Conservation (phyloP, 108 stramenopile genomes). For the Halocafeteria seosinensis region DNA sequence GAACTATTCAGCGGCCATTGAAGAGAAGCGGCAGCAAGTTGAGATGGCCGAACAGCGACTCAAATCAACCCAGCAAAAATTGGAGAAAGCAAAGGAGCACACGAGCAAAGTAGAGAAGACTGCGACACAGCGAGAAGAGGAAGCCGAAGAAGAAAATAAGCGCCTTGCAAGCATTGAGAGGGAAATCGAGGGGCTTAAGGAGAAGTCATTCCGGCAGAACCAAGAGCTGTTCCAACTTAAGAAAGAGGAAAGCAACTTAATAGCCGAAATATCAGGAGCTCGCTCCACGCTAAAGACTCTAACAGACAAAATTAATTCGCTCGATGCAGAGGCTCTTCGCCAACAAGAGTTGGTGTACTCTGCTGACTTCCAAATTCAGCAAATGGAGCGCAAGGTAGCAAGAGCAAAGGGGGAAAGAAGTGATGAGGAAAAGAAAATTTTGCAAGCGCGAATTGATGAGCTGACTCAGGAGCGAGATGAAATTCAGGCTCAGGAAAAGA, state of each 20-base stretch:
- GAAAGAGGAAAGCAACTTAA: conserved; percentile 45
- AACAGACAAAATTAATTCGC: conserved; percentile 29
- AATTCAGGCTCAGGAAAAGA: conserved; percentile 15
- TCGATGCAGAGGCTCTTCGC: conserved; percentile 42
- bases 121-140: conserved; percentile 40
- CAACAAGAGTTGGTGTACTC: conserved; percentile 59
- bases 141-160: conserved; percentile 28
- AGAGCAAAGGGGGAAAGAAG: conserved; percentile 56
- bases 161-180: conserved; percentile 35
- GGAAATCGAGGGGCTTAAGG: conserved; percentile 29
- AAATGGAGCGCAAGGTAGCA: conserved; percentile 57
- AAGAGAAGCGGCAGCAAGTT: conserved; percentile 11
- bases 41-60: background rate
- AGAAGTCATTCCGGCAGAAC: conserved; percentile 41
- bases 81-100: background rate
- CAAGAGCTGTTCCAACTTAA: conserved; percentile 38
- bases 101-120: conserved; percentile 24
- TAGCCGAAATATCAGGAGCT: conserved; percentile 46
- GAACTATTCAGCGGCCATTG: conserved; percentile 15
- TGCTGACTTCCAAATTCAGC: conserved; percentile 63
- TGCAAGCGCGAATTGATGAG: conserved; percentile 36
- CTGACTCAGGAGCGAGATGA: conserved; percentile 37
- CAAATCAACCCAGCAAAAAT: background rate
- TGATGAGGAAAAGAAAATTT: conserved; percentile 50
- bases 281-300: conserved; percentile 40